Percentiles rank a stretch among this genome's conserved stretches.
These are phyloP conservation scores for Cordyceps militaris DNA, from an alignment of 2,329 filamentous ascomycete species.

Conservation along the genomic window DNA sequence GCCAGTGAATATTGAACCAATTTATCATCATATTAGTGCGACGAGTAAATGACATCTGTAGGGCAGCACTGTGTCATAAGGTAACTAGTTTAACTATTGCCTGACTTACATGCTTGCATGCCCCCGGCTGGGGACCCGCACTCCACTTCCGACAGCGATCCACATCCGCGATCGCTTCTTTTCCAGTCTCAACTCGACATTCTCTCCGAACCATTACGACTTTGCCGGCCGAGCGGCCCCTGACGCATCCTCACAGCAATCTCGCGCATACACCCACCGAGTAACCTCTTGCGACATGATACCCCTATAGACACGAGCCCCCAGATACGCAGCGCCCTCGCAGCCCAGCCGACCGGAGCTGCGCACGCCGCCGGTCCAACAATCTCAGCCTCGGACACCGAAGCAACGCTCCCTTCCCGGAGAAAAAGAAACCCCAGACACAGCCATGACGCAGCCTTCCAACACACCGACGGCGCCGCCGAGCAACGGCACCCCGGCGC, in stretches of 20 bases:
- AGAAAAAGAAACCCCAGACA: background rate
- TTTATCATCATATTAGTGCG: too few relatives aligned
- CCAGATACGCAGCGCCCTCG: background rate
- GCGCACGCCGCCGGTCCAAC: too few relatives aligned
- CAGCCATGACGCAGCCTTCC: conserved; percentile 5
- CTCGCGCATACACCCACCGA: background rate
- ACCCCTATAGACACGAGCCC: background rate
- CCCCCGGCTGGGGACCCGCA: background rate
- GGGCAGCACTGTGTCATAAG: too few relatives aligned
- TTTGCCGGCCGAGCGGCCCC: background rate
- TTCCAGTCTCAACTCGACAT: background rate
- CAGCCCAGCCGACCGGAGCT: too few relatives aligned
- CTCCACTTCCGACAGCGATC: background rate
- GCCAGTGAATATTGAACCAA: background rate
- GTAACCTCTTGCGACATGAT: background rate
- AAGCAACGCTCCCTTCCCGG: too few relatives aligned
- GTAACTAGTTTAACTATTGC: background rate
- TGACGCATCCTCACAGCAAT: too few relatives aligned
- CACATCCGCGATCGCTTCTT: background rate
- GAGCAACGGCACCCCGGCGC: conserved; percentile 9
- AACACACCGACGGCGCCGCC: conserved; percentile 3
- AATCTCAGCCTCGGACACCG: too few relatives aligned
- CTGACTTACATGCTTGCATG: background rate
- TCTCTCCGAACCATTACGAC: background rate
- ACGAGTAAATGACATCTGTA: too few relatives aligned